Evolutionary conservation across 192 early-diverging fungal species (phyloP), one percentile per base, ranked within the genome.

Genomic region (Kappamyces sp.): DNA sequence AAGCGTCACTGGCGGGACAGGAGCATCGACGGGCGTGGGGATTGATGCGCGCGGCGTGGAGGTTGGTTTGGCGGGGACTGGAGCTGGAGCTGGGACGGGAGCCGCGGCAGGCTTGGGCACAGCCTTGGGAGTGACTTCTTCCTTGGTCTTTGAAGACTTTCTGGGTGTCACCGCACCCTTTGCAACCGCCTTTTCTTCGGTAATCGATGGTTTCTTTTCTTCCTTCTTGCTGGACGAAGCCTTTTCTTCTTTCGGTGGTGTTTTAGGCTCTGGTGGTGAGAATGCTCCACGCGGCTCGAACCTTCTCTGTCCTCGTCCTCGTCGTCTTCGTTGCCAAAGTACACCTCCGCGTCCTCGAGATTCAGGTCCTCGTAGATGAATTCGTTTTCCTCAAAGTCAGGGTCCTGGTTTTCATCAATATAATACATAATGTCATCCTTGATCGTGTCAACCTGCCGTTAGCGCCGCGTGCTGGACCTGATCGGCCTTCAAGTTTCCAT

Each of bases 341-440:
- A 92, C 35, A 85, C 85, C 64, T 94, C 94, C 31, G 91, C 89
- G 42, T 96, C 93, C 57, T 92, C 91, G 48, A 98, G 71, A 68
- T 90, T 86, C 58, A 97, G 66, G 40, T 93, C 90, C 60, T 97
- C 91, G 72, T 98, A 97, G 44, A 97, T 86, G 58, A 74, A 79
- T 66, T 96, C 91, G 64, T 96, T 85, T 67, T 99, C 96, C 36
- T 87, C 84, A 78, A 93, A 97, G 59, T 92, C 90, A 15, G 86
- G 87, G 36, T 94, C 90, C 73, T 87, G 84, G 75, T 94, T 94
- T 60, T 72, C 73, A 54, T 95, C 90, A 3, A 94, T 84, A 70
- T 99, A 99, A 63, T 92, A 97, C 32, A 87, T 80, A 1, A 99
- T 83, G 62, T 93, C 89, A 37, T 97, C 93, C 65, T 89, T 82